These are phyloP conservation scores for Geotrichum europaeum DNA, from an alignment of 1,139 yeast species.

Conservation along the genomic window DNA sequence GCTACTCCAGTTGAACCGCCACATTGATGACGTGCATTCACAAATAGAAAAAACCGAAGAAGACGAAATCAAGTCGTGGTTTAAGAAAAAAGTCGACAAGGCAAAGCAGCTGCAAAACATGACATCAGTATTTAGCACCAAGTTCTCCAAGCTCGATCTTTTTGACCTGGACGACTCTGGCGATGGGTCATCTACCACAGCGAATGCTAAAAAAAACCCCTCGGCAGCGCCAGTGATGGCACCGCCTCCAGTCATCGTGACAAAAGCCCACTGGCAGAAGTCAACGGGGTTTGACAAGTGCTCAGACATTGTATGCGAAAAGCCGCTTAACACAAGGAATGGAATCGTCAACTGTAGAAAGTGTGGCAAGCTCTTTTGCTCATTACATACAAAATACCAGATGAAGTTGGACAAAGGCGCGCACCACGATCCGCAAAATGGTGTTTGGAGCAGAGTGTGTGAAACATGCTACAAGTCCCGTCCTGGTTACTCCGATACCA, in stretches of 20 bases:
- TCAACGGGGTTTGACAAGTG: conserved; percentile 37
- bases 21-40: conserved; percentile 64
- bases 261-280: conserved; percentile 60
- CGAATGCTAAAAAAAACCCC: background rate
- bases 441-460: conserved; percentile 71
- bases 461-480: conserved; percentile 50
- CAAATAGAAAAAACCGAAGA: conserved; percentile 32
- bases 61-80: conserved; percentile 40
- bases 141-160: conserved; percentile 33
- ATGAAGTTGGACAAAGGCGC: conserved; percentile 45
- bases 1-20: conserved; percentile 56
- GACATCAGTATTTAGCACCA: conserved; percentile 29
- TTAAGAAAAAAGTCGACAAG: conserved; percentile 30
- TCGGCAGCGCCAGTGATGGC: background rate
- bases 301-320: conserved; percentile 30
- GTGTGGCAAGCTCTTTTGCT: conserved; percentile 71
- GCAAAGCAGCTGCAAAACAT: conserved; percentile 30
- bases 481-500: conserved; percentile 47
- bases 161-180: conserved; percentile 28
- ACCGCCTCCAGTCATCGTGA: conserved; percentile 29
- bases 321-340: conserved; percentile 28
- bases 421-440: conserved; percentile 43
- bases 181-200: background rate
- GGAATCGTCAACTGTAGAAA: conserved; percentile 36
- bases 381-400: conserved; percentile 52